Evolutionary conservation across 176 grass and related monocot species (phyloP), one percentile per base, ranked within the genome.

Genomic region (Carex cristatella): DNA sequence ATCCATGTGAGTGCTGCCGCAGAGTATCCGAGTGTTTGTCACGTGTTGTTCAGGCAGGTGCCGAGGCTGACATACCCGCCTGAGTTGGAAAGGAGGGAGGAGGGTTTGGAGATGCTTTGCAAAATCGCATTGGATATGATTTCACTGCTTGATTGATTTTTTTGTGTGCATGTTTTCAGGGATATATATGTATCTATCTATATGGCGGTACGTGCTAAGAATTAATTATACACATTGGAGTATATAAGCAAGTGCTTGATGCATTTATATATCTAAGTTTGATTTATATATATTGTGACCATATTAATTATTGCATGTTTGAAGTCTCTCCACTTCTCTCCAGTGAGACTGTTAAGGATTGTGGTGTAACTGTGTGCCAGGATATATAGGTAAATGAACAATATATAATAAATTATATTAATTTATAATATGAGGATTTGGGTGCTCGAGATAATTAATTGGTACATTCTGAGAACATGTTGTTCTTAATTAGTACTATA

Each of bases 41-140:
- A 57, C 19, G 46, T 71, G 55, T 89, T 98, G 18, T 98, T 98
- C 91, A 86, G 83, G 74, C 82, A 87, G 75, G 74, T 65, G 69
- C 79, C 63, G 74, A 84, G 88, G 4, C 82, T 83, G 2, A 74
- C 77, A 0, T 98, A 94, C 88, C 95, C 91, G 18, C 10, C 86
- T 3, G 93, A 90, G 76, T 85, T 98, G 1, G 91, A 83, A 0
- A 69, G 80, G 4, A 80, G 88, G 54, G 93, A 95, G 85, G 87
- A 88, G 33, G 86, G 44, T 63, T 89, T 98, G 48, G 59, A 55
- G 12, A 87, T 77, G 84, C 89, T 98, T 31, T 98, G 95, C 89
- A 88, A 89, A 40, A 86, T 94, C 7, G 73, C 95, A 31, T 85
- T 94, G 73, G 92, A 91, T 81, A 94, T 98, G 83, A 94, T 98